Evolutionary conservation across 495 filamentous ascomycete species (phyloP).

Genomic region (Apodospora peruviana): DNA sequence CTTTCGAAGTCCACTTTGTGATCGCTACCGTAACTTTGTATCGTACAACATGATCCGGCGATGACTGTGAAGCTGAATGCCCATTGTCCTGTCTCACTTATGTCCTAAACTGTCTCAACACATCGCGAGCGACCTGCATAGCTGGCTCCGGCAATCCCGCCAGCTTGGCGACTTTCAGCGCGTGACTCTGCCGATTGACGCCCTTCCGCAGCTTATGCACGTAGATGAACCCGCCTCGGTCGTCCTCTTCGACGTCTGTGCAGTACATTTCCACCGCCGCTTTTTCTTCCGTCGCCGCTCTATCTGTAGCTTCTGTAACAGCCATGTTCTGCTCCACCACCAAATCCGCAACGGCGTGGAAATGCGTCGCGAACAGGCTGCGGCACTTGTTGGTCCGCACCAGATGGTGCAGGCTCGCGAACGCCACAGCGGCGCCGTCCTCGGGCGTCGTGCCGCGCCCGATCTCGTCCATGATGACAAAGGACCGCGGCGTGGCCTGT

Average conservation of each 20-base stretch:
- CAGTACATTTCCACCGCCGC: constrained; percentile 76
- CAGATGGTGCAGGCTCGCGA: constrained; percentile 79
- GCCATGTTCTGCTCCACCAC: constrained; percentile 25
- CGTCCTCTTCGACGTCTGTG: constrained; percentile 76
- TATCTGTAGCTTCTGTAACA: constrained; percentile 31
- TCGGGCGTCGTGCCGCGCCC: constrained; percentile 89
- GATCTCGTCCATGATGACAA: constrained; percentile 99
- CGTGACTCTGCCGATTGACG: constrained; percentile 82
- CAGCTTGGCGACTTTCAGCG: constrained; percentile 82
- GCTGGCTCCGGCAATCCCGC: constrained; percentile 67
- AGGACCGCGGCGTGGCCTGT: constrained; percentile 60
- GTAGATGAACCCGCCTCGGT: constrained; percentile 68
- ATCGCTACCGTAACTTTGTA: no score
- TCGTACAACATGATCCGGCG: not conserved
- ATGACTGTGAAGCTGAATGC: not conserved
- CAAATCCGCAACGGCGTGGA: constrained; percentile 80
- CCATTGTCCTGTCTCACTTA: not conserved
- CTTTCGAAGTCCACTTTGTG: no score
- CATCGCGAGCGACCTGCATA: constrained; percentile 48
- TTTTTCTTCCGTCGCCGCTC: constrained; percentile 35
- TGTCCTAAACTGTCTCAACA: constrained; percentile 25
- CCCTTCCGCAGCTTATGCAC: constrained; percentile 75
- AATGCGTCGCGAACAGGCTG: constrained; percentile 90
- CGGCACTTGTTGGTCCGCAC: constrained; percentile 69
- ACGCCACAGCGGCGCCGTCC: constrained; percentile 85